Base-by-base conservation (phyloP, 2,329 filamentous ascomycete genomes). In the Didymella keratinophila region DNA sequence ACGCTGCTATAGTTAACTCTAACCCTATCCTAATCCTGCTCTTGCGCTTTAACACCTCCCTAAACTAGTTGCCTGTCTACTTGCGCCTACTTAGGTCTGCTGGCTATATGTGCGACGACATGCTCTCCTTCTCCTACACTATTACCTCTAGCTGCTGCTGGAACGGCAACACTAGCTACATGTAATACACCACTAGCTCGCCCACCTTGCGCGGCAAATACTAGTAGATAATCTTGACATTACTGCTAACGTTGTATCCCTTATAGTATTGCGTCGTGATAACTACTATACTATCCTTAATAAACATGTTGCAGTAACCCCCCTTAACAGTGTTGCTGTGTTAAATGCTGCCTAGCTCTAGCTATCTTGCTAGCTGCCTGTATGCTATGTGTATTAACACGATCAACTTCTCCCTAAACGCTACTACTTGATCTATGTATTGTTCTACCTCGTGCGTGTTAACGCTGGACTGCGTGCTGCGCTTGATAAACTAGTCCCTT, bases 201-300 rank as follows among this genome's bases (percentile, higher is more conserved):
- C 65, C 56, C 1, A 72, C 62, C 61, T 72, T 63, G n/a, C 61
- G 41, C 16, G 61, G 70, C 44, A 73, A 48, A 63, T 66, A 72
- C 18, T 56, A 36, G 34, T 72, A 51, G 50, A 72, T 71, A n/a
- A 68, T 64, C 60, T 71, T 69, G 16, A 63, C 42, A 20, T 66
- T 52, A 4, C 61, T 52, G 50, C 59, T 65, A 1, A 58, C 37
- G 11, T 27, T 45, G 52, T 65, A 67, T 6, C 62, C 57, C 47
- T 69, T 71, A 52, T 72, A 46, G 56, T 69, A 70, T 14, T 34
- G 25, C 4, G 56, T 69, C 7, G 69, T 6, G 12, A 51, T 32
- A 18, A 43, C 28, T 7, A 51, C 48, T 30, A 50, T 50, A 7
- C 46, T 48, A 32, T 71, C 54, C 56, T 71, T 54, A 39, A 70